Evolutionary conservation across 192 early-diverging fungal species (phyloP).

Genomic region (Coemansia sp.): DNA sequence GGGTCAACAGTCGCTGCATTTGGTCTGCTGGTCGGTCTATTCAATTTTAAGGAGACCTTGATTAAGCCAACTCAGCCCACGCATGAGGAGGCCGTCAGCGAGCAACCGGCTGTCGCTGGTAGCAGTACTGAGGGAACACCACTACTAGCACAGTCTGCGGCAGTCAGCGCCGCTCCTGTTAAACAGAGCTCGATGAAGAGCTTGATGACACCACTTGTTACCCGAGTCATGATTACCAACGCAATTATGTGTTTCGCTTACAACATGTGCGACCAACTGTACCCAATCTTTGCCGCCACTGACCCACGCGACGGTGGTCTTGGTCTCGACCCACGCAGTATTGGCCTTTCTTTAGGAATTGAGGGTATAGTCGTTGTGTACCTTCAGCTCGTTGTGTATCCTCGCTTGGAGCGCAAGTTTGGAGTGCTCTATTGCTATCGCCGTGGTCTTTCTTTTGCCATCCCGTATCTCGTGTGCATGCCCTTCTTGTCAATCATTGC

Average conservation of each 20-base stretch:
- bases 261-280: conserved; percentile 32
- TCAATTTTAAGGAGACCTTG: conserved; percentile 65
- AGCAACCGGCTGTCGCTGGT: neutral
- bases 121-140: conserved; percentile 14
- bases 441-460: conserved; percentile 19
- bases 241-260: conserved; percentile 27
- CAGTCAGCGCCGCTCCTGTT: neutral
- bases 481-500: conserved; percentile 19
- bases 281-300: conserved; percentile 52
- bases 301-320: conserved; percentile 55
- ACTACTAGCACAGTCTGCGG: conserved; percentile 6
- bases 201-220: conserved; percentile 25
- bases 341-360: conserved; percentile 57
- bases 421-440: conserved; percentile 54
- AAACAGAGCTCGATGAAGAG: conserved; percentile 16
- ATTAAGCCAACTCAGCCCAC: neutral
- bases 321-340: conserved; percentile 52
- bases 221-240: conserved; percentile 29
- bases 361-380: conserved; percentile 50
- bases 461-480: conserved; percentile 13
- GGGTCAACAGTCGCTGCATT: conserved; percentile 62
- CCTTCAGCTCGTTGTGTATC: conserved; percentile 59
- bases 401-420: conserved; percentile 44
- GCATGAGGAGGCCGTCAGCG: neutral
- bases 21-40: conserved; percentile 66